Percentiles rank a stretch among this genome's conserved stretches.
Conservation (phyloP, 2,329 filamentous ascomycete genomes). For the Talaromyces rugulosus region DNA sequence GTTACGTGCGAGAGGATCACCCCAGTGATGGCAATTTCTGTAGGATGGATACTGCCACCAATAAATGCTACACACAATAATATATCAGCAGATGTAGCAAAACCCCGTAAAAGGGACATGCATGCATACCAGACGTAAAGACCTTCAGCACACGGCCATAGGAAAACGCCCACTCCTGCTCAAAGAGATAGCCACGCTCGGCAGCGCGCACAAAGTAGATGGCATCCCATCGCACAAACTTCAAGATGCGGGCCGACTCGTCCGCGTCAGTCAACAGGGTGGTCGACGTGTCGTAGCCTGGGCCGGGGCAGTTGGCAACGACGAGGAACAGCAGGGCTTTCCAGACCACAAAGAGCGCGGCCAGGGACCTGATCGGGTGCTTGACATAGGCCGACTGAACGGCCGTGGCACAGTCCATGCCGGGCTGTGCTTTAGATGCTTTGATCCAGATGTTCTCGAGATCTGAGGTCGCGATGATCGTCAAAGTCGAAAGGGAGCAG, state of each 20-base stretch:
- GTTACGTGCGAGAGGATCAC: slow-evolving; percentile 68
- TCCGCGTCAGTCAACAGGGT: slow-evolving; percentile 38
- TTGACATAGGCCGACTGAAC: neutral
- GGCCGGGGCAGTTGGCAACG: slow-evolving; percentile 49
- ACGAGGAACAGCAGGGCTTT: slow-evolving; percentile 52
- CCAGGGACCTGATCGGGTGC: slow-evolving; percentile 31
- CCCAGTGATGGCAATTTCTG: slow-evolving; percentile 28
- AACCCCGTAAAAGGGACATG: neutral
- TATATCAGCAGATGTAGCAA: slow-evolving; percentile 14
- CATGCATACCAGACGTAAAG: slow-evolving; percentile 32
- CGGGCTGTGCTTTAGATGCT: neutral
- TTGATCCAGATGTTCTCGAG: neutral
- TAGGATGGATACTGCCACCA: neutral
- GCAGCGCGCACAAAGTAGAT: slow-evolving; percentile 57
- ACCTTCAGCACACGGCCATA: slow-evolving; percentile 44
- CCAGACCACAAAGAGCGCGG: slow-evolving; percentile 49
- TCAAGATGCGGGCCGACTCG: slow-evolving; percentile 29
- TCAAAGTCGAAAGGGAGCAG: neutral
- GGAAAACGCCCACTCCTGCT: slow-evolving; percentile 66
- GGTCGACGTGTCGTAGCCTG: slow-evolving; percentile 62
- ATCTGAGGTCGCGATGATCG: neutral
- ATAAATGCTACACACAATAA: neutral
- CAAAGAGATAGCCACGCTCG: slow-evolving; percentile 52
- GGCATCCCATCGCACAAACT: slow-evolving; percentile 58
- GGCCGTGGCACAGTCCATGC: neutral